Conservation (phyloP, 1,284 basidiomycete genomes). For the Anthracocystis walkeri region DNA sequence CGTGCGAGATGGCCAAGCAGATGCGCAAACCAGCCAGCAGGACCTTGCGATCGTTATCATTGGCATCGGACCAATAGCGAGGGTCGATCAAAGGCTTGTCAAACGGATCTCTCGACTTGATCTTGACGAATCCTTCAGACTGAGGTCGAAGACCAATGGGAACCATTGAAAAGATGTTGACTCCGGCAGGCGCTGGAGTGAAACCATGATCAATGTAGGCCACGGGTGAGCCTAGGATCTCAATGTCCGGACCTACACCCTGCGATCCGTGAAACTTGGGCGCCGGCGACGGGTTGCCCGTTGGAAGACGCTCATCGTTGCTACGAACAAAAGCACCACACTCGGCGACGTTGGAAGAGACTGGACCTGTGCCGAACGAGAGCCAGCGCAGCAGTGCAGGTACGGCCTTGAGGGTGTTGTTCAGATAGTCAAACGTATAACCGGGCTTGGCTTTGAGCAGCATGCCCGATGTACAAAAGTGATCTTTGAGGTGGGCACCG, state of each 20-base stretch:
- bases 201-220: background rate
- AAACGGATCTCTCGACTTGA: background rate
- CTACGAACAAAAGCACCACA: background rate
- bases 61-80: background rate
- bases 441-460: background rate
- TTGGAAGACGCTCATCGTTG: background rate
- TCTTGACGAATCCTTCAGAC: background rate
- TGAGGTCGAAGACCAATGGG: slow-evolving; percentile 1
- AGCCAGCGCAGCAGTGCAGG: background rate
- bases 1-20: background rate
- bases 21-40: background rate
- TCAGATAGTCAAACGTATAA: slow-evolving; percentile 1
- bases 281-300: background rate
- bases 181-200: background rate
- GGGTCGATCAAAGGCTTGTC: background rate
- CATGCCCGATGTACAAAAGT: slow-evolving; percentile 35
- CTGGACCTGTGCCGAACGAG: background rate
- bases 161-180: slow-evolving; percentile 1
- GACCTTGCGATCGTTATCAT: background rate
- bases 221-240: background rate
- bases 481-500: slow-evolving; percentile 54
- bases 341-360: slow-evolving; percentile 1
- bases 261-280: background rate
- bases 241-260: background rate
- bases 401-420: background rate